A percentile compares a stretch with the other conserved stretches of the same genome.
Evolutionary conservation across 2,329 filamentous ascomycete genomes (phyloP).

Genomic region (Cladosporium sp.): DNA sequence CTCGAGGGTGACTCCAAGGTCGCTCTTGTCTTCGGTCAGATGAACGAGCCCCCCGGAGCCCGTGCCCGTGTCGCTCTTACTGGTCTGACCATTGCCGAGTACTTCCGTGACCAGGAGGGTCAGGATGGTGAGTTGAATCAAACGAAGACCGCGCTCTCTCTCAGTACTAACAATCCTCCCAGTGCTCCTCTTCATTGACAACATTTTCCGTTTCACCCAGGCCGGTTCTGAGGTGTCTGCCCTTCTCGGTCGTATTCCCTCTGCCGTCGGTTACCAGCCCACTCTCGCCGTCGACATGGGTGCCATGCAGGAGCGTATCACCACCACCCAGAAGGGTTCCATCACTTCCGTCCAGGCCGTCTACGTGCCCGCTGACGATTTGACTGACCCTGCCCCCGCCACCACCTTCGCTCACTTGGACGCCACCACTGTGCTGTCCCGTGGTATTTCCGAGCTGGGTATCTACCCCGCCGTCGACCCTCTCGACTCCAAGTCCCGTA

Average conservation of each 20-base stretch:
- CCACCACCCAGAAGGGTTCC: conserved; percentile 98
- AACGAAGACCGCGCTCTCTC: neutral
- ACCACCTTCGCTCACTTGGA: conserved; percentile 99
- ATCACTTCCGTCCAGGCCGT: conserved; percentile 99
- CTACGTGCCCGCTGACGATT: conserved; percentile 99
- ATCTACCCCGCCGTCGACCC: conserved; percentile 99
- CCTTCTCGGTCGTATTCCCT: conserved; percentile 98
- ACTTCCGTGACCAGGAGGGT: conserved; percentile 65
- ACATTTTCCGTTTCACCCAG: conserved; percentile 99
- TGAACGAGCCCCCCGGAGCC: conserved; percentile 99
- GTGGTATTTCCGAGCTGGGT: conserved; percentile 99
- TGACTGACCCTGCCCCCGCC: conserved; percentile 98
- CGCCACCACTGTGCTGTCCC: conserved; percentile 99
- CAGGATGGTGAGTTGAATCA: conserved; percentile 6
- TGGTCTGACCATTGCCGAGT: conserved; percentile 59
- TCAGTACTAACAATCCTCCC: conserved; percentile 9
- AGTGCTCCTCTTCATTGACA: conserved; percentile 99
- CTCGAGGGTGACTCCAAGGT: conserved; percentile 99
- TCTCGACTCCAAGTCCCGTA: conserved; percentile 98
- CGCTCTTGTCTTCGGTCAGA: conserved; percentile 98
- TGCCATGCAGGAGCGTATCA: conserved; percentile 99
- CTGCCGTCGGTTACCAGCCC: conserved; percentile 99
- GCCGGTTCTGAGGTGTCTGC: conserved; percentile 99
- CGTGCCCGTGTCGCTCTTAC: conserved; percentile 99
- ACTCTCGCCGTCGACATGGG: conserved; percentile 98